Conservation (phyloP, 2,329 filamentous ascomycete species). For the Fusarium burgessii region DNA sequence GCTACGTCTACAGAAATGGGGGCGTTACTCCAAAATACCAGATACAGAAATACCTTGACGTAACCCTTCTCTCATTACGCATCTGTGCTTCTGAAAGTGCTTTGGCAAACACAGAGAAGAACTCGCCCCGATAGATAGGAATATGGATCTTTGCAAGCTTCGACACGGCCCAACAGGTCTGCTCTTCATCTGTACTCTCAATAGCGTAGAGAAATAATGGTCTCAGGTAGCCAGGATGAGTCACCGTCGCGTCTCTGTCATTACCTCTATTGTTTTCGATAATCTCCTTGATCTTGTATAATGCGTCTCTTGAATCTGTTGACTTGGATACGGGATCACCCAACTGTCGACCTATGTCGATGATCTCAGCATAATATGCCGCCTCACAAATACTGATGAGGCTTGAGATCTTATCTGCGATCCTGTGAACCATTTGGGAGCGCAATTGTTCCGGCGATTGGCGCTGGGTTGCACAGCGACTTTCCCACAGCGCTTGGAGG, state of each 20-base stretch:
- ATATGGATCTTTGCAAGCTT: background rate
- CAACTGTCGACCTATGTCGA: background rate
- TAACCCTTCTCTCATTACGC: background rate
- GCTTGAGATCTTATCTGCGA: background rate
- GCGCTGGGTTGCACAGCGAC: background rate
- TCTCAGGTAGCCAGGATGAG: background rate
- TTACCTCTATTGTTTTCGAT: rapidly evolving
- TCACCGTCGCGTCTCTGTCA: rapidly evolving
- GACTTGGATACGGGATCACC: background rate
- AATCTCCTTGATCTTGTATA: background rate
- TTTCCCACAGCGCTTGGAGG: background rate
- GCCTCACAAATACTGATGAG: background rate
- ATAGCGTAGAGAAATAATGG: background rate
- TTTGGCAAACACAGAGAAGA: background rate
- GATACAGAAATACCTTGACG: conserved; percentile 5
- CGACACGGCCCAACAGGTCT: background rate
- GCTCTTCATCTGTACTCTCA: background rate
- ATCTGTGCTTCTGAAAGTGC: background rate
- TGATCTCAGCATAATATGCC: background rate
- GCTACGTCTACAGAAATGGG: background rate
- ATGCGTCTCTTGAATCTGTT: background rate
- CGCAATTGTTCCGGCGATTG: background rate
- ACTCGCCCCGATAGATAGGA: background rate
- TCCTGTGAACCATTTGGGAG: background rate
- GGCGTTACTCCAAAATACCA: conserved; percentile 4